Evolutionary conservation across 768 basidiomycete genomes (phyloP).

Genomic region (Rhodotorula diobovata): DNA sequence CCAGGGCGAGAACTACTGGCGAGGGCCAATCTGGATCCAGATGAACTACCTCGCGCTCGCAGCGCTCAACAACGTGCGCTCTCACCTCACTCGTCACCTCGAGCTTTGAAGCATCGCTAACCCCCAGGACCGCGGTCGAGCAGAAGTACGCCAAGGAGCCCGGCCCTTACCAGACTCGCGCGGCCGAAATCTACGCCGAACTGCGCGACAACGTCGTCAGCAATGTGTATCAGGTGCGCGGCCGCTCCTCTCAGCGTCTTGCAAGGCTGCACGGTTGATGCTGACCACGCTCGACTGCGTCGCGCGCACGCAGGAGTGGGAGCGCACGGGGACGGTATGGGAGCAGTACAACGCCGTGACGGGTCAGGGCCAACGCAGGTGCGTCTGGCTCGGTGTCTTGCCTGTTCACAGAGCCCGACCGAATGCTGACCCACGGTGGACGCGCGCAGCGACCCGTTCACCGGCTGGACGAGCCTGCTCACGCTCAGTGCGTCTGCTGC

Average conservation of each 20-base stretch:
- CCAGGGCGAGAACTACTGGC: conserved; percentile 93
- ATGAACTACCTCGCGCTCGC: conserved; percentile 90
- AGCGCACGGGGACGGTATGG: conserved; percentile 92
- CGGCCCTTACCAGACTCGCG: conserved; percentile 75
- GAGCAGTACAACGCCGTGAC: conserved; percentile 86
- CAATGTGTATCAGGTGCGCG: conserved; percentile 66
- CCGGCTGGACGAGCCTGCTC: conserved; percentile 78
- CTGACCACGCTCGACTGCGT: neutral
- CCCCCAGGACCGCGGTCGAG: neutral
- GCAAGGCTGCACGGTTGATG: neutral
- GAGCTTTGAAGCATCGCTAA: neutral
- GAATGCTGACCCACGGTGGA: conserved; percentile 15
- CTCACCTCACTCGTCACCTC: too few species aligned
- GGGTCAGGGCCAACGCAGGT: conserved; percentile 83
- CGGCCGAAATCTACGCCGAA: conserved; percentile 71
- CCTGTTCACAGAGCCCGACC: neutral
- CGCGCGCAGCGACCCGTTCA: conserved; percentile 85
- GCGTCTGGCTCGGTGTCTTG: conserved; percentile 21
- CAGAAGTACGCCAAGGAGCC: conserved; percentile 71
- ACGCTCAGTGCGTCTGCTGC: conserved; percentile 35
- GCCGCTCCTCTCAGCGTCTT: neutral
- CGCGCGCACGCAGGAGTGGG: conserved; percentile 81
- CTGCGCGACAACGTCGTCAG: conserved; percentile 75
- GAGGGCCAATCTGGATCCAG: conserved; percentile 92
- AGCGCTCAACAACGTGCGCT: conserved; percentile 66